Evolutionary conservation across 2,329 filamentous ascomycete genomes (phyloP), one percentile per base, ranked within the genome.

Genomic region (Tolypocladium album): DNA sequence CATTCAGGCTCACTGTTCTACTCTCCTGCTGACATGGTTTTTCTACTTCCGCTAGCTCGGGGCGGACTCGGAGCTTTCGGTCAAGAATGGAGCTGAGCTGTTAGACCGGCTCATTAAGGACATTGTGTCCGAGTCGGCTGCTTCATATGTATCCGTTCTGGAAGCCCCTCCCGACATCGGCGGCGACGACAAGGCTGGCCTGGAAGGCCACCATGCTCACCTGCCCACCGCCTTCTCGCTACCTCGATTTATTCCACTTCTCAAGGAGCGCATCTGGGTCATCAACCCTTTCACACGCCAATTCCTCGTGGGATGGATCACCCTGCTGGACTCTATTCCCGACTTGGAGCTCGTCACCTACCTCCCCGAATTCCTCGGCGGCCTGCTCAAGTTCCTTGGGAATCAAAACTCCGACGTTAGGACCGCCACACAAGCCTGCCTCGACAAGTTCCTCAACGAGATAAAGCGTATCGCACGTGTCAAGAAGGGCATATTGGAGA

Each of bases 11-110:
- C 20, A 56, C n/a, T 15, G n/a, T 47, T n/a, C 22, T 24, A 12
- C 20, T 36, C 58, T 27, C 12, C 36, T 31, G 53, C 57, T 57
- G 55, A 62, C 53, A 20, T 12, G 34, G 24, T 31, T 58, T 55
- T 53, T 34, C 61, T 50, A 34, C 40, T 34, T 11, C 24, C 27
- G 59, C 22, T 68, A 96, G 92, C 84, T 99, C 67, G 92, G 93
- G 20, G 94, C 94, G 56, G 94, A 99, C 72, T 93, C 92, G 0
- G 95, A 99, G 72, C 79, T 97, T 6, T 97, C 93, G 0, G 95
- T 99, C 61, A 99, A 99, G 75, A 99, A 99, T 70, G 94, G 94
- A 36, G 94, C 94, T 27, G 94, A 99, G 72, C 82, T 99, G 56
- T 82, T 99, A 11, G 94, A 99, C 75, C 89, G 94, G 38, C 82